These are phyloP conservation scores for Rhodotorula diobovata DNA, from an alignment of 768 basidiomycete species.

Conservation along the genomic window DNA sequence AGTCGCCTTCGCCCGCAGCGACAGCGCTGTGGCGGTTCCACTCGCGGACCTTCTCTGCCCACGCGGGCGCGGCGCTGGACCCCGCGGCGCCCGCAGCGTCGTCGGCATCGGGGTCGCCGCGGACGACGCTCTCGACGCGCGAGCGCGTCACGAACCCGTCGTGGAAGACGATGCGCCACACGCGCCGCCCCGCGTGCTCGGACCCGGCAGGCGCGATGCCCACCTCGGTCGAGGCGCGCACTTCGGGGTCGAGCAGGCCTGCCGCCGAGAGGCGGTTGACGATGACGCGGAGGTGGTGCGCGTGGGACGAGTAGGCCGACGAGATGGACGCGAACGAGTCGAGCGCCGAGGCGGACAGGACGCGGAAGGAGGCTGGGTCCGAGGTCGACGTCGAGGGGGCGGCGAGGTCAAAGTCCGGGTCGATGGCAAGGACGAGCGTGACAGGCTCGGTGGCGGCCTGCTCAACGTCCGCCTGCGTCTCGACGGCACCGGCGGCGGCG, in stretches of 20 bases:
- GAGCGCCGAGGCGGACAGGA: slow-evolving; percentile 19
- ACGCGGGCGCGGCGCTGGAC: neutral
- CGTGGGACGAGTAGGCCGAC: slow-evolving; percentile 18
- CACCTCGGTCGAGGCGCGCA: neutral
- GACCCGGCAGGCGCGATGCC: neutral
- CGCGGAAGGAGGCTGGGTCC: slow-evolving; percentile 6
- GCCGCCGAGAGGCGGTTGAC: slow-evolving; percentile 26
- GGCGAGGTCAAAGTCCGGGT: slow-evolving; percentile 28
- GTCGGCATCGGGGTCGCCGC: neutral
- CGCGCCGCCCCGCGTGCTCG: neutral
- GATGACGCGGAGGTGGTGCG: slow-evolving; percentile 20
- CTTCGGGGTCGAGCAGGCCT: slow-evolving; percentile 20
- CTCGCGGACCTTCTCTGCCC: slow-evolving; percentile 10
- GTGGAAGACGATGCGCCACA: slow-evolving; percentile 9
- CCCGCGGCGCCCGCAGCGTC: neutral
- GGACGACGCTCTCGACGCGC: slow-evolving; percentile 7
- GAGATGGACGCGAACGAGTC: slow-evolving; percentile 5
- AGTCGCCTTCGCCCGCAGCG: slow-evolving; percentile 6
- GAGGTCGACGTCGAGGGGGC: slow-evolving; percentile 9
- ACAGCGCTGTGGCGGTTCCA: neutral
- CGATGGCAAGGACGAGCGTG: slow-evolving; percentile 32
- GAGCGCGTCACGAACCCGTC: slow-evolving; percentile 10
- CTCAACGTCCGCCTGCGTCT: neutral
- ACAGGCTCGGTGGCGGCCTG: slow-evolving; percentile 10
- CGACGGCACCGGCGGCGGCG: neutral